Evolutionary conservation across 2,329 filamentous ascomycete genomes (phyloP).

Genomic region (Cordyceps militaris): DNA sequence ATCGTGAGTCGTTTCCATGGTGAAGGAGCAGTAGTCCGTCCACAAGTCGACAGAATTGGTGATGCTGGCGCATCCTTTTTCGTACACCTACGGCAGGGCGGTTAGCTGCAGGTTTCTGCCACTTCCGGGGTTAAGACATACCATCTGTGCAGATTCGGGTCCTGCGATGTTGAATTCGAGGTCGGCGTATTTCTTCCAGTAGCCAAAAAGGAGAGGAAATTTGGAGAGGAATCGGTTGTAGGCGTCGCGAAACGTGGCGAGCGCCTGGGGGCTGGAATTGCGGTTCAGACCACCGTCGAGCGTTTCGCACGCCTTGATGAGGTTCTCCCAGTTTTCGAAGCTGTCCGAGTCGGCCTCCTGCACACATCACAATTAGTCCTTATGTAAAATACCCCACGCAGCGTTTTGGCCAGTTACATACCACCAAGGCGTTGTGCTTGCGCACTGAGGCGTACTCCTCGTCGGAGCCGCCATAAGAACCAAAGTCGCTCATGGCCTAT

Average conservation of each 20-base stretch:
- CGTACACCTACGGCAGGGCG: slow-evolving; percentile 65
- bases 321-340: slow-evolving; percentile 91
- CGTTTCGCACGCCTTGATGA: slow-evolving; percentile 72
- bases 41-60: slow-evolving; percentile 92
- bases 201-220: slow-evolving; percentile 92
- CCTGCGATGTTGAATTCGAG: slow-evolving; percentile 95
- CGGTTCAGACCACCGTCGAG: slow-evolving; percentile 92
- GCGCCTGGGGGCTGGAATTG: slow-evolving; percentile 91
- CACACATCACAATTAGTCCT: slow-evolving; percentile 1
- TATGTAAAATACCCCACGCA: background rate
- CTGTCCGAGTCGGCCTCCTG: slow-evolving; percentile 71
- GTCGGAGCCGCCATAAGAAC: slow-evolving; percentile 62
- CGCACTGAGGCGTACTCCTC: slow-evolving; percentile 78
- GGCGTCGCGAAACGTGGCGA: slow-evolving; percentile 75
- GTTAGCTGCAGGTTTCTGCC: slow-evolving; percentile 13
- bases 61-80: slow-evolving; percentile 89
- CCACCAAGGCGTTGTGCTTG: slow-evolving; percentile 70
- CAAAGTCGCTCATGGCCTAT: slow-evolving; percentile 60
- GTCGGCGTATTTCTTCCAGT: slow-evolving; percentile 99
- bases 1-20: slow-evolving; percentile 94
- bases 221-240: slow-evolving; percentile 93
- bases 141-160: slow-evolving; percentile 95
- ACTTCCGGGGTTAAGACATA: slow-evolving; percentile 34
- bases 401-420: slow-evolving; percentile 32
- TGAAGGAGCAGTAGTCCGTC: slow-evolving; percentile 96